Base-by-base conservation (phyloP, 352 stramenopile genomes). In the Peronospora farinosa region DNA sequence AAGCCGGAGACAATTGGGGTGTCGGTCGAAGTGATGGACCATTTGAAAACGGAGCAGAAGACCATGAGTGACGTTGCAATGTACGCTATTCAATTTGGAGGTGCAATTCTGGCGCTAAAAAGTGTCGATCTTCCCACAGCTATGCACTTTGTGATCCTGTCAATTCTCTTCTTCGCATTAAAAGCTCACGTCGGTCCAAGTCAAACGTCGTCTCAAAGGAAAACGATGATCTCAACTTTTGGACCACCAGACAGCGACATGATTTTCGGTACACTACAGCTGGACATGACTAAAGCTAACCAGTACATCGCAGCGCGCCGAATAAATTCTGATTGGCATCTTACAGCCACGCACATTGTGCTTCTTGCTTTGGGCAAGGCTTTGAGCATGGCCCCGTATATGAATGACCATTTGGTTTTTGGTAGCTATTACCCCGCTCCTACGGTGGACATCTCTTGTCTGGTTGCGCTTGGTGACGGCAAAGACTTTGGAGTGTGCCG, bases 221-320 rank as follows among this genome's bases (percentile, higher is more conserved):
- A 87, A 65, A 67, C 88, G 47, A 82, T 81, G 68, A 86, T 86
- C 46, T 73, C 74, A n/a, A 69, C 60, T 0, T 88, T 84, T 13
- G 68, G 69, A 0, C 59, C 71, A 0, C 73, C 70, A 1, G 67
- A 84, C 45, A 83, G 63, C 25, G 75, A 75, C 30, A 80, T 84
- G 65, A 86, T 91, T 50, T 54, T 85, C 13, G 77, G 75, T 27
- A 84, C 72, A 16, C 56, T 91, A n/a, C 61, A 78, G 41, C 49
- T 88, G 41, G 77, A 91, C 36, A 63, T 86, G 60, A 80, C 67
- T 40, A 74, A 78, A 52, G 77, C 74, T 9, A 62, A 74, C 35
- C 42, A 69, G 51, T 88, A 78, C 52, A 82, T 91, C 13, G 68
- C 60, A 2, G 70, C 71, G 27, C 78, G 76, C 51, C 78, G 78